These are phyloP conservation scores for Hypoxylon sp. DNA, from an alignment of 2,329 filamentous ascomycete species.

Conservation along the genomic window DNA sequence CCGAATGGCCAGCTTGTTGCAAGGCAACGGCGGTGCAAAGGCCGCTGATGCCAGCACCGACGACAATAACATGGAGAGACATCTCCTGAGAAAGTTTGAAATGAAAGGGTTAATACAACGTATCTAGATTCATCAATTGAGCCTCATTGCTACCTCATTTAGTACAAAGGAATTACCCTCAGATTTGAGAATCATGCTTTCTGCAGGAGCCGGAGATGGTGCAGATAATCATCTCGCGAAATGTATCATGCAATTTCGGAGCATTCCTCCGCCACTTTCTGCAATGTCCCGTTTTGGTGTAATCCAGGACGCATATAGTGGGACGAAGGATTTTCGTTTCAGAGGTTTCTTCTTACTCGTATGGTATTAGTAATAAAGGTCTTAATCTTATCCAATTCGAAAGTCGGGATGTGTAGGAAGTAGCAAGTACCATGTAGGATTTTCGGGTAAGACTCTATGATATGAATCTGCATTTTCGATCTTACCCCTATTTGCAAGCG, in stretches of 20 bases:
- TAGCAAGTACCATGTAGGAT: neutral
- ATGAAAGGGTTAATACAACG: neutral
- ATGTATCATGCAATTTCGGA: neutral
- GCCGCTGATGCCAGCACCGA: conserved; percentile 54
- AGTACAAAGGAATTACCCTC: neutral
- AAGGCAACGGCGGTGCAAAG: conserved; percentile 52
- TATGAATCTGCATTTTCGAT: neutral
- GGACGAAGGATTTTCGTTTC: conserved; percentile 25
- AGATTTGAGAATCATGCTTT: neutral
- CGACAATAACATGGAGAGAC: conserved; percentile 48
- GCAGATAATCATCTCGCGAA: neutral
- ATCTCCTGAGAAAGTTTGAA: conserved; percentile 28
- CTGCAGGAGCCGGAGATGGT: neutral
- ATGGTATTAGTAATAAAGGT: neutral
- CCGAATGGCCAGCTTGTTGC: conserved; percentile 45
- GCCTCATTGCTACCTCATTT: too few species aligned
- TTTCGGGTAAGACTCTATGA: neutral
- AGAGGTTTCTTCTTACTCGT: neutral
- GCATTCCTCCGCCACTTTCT: neutral
- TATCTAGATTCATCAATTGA: neutral
- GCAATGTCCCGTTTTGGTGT: neutral
- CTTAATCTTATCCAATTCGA: neutral
- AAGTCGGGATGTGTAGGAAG: neutral
- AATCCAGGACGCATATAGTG: neutral
- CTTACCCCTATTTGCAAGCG: neutral